These are phyloP conservation scores for Yamadazyma dushanensis DNA, from an alignment of 1,139 yeast genomes.

Conservation along the genomic window DNA sequence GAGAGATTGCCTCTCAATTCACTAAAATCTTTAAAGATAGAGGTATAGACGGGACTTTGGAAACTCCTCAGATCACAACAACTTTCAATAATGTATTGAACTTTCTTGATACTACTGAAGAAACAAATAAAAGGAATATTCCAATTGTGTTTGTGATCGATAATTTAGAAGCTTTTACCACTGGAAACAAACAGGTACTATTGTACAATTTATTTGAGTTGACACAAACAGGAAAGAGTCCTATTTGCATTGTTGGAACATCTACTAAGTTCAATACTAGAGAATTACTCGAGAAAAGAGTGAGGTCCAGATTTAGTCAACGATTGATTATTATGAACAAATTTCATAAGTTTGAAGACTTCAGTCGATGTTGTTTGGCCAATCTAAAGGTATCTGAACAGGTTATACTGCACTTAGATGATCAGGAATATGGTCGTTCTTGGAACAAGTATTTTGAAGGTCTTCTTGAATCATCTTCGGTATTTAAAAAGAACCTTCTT, in stretches of 20 bases:
- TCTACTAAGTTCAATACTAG: conserved; percentile 74
- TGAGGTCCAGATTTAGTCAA: conserved; percentile 86
- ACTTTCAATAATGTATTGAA: conserved; percentile 42
- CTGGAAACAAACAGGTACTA: conserved; percentile 73
- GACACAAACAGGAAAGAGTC: conserved; percentile 71
- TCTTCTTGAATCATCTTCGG: conserved; percentile 13
- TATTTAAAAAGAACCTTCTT: conserved; percentile 24
- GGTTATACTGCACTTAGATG: conserved; percentile 16
- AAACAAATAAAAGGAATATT: conserved; percentile 23
- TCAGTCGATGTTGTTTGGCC: conserved; percentile 34
- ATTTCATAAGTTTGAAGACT: conserved; percentile 44
- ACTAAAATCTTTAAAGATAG: conserved; percentile 44
- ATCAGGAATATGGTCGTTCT: conserved; percentile 25
- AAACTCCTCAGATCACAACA: conserved; percentile 40
- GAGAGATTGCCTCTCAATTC: conserved; percentile 83
- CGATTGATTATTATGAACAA: conserved; percentile 63
- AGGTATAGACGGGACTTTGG: conserved; percentile 37
- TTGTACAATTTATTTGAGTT: conserved; percentile 86
- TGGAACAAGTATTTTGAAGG: conserved; percentile 56
- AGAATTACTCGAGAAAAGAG: conserved; percentile 87
- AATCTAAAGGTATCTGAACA: conserved; percentile 26
- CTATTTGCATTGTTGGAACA: conserved; percentile 80
- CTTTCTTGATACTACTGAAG: conserved; percentile 22
- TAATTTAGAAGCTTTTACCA: conserved; percentile 79
- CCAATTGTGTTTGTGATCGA: conserved; percentile 80